These are phyloP conservation scores for Sporothrix brasiliensis DNA, from an alignment of 2,329 filamentous ascomycete genomes.

Conservation along the genomic window DNA sequence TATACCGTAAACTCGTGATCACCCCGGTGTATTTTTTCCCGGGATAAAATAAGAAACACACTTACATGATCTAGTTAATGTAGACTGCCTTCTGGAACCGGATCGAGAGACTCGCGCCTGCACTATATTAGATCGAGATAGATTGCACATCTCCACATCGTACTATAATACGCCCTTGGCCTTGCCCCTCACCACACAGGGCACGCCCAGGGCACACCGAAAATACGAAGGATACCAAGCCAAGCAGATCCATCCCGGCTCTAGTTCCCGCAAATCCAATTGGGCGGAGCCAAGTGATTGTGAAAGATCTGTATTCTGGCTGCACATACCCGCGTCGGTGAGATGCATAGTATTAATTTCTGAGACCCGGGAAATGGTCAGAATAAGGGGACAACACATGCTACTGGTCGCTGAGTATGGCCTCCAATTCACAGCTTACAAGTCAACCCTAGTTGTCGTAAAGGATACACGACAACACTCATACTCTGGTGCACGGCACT, in stretches of 20 bases:
- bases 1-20: too few species aligned
- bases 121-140: not conserved
- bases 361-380: not conserved
- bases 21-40: not conserved
- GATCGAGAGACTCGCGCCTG: slow-evolving; percentile 9
- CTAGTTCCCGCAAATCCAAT: not conserved
- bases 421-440: too few species aligned
- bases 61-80: slow-evolving; percentile 12
- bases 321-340: not conserved
- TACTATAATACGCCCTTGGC: too few species aligned
- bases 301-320: not conserved
- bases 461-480: too few species aligned
- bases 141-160: not conserved
- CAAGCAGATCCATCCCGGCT: too few species aligned
- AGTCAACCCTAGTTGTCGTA: too few species aligned
- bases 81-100: not conserved
- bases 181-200: too few species aligned
- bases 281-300: not conserved
- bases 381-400: not conserved
- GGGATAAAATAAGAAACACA: slow-evolving; percentile 1
- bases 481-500: too few species aligned
- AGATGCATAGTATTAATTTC: not conserved
- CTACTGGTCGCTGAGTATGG: too few species aligned
- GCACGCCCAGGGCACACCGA: not conserved
- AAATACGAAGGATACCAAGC: slow-evolving; percentile 22